phyloP scores from a whole-genome alignment of 1,139 yeast species.

The Candida albicans region DNA sequence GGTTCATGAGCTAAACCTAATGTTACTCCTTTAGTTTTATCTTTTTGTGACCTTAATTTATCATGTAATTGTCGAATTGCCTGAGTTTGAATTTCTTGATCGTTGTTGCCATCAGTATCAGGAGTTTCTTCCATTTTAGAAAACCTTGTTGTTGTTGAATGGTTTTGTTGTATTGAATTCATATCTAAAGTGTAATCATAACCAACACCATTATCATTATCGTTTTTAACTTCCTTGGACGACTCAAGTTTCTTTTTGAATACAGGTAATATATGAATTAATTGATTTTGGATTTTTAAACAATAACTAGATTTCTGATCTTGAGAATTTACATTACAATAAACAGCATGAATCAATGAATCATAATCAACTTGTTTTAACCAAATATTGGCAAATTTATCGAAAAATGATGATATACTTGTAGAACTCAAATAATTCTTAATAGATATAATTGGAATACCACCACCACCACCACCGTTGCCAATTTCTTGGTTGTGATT shows the following conservation, averaged over 20 bases:
- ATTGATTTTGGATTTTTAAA: slow-evolving; percentile 29
- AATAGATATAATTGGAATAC: slow-evolving; percentile 20
- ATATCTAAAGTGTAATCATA: too few relatives aligned
- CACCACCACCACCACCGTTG: slow-evolving; percentile 6
- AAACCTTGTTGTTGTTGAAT: not conserved
- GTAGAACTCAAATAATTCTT: slow-evolving; percentile 23
- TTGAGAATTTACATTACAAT: slow-evolving; percentile 32
- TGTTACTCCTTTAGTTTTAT: slow-evolving; percentile 20
- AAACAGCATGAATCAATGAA: slow-evolving; percentile 38
- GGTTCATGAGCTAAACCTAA: slow-evolving; percentile 24
- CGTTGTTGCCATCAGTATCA: too few relatives aligned
- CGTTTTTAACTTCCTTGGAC: not conserved
- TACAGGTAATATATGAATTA: slow-evolving; percentile 33
- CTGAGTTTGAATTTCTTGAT: slow-evolving; percentile 16
- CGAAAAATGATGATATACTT: slow-evolving; percentile 37
- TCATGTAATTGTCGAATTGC: slow-evolving; percentile 26
- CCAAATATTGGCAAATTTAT: slow-evolving; percentile 43
- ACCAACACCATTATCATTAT: not conserved
- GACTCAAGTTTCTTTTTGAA: slow-evolving; percentile 16
- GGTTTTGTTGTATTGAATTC: not conserved
- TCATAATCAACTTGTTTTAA: slow-evolving; percentile 28
- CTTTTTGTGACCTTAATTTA: slow-evolving; percentile 17
- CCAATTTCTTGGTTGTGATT: too few relatives aligned
- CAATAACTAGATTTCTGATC: slow-evolving; percentile 34
- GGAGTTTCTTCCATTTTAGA: slow-evolving; percentile 3